Percentiles rank a stretch among this genome's conserved stretches.
These are phyloP conservation scores for Dothistroma septosporum DNA, from an alignment of 2,329 filamentous ascomycete species.

Conservation along the genomic window DNA sequence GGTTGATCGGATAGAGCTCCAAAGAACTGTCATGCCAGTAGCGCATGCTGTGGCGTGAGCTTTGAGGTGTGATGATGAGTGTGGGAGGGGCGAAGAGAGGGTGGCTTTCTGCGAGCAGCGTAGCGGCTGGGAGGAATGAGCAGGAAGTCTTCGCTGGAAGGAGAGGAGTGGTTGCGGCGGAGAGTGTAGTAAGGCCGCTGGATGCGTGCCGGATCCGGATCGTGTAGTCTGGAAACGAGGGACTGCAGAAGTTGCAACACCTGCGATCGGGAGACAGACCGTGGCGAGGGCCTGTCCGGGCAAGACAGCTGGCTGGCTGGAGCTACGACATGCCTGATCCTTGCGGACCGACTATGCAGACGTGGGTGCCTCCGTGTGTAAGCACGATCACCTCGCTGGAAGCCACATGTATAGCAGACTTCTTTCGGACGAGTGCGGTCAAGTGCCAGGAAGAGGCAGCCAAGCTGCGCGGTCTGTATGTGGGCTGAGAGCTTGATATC, in stretches of 20 bases:
- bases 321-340: conserved; percentile 28
- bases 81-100: conserved; percentile 46
- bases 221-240: conserved; percentile 14
- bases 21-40: conserved; percentile 47
- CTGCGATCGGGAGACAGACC: conserved; percentile 21
- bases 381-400: conserved; percentile 54
- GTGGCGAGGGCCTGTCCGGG: conserved; percentile 14
- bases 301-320: conserved; percentile 26
- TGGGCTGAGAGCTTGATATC: conserved; percentile 34
- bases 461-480: conserved; percentile 43
- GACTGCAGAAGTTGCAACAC: conserved; percentile 27
- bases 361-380: conserved; percentile 41
- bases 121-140: conserved; percentile 47
- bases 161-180: conserved; percentile 6
- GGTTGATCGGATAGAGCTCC: conserved; percentile 55
- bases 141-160: conserved; percentile 45
- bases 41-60: conserved; percentile 49
- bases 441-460: conserved; percentile 32
- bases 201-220: conserved; percentile 26
- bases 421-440: conserved; percentile 57
- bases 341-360: conserved; percentile 20
- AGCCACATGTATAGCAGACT: conserved; percentile 28
- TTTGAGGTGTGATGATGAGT: conserved; percentile 38
- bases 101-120: conserved; percentile 38
- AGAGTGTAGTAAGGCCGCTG: conserved; percentile 9